phyloP scores from a whole-genome alignment of 2,329 filamentous ascomycete species.

The Ophiostoma fasciatum region DNA sequence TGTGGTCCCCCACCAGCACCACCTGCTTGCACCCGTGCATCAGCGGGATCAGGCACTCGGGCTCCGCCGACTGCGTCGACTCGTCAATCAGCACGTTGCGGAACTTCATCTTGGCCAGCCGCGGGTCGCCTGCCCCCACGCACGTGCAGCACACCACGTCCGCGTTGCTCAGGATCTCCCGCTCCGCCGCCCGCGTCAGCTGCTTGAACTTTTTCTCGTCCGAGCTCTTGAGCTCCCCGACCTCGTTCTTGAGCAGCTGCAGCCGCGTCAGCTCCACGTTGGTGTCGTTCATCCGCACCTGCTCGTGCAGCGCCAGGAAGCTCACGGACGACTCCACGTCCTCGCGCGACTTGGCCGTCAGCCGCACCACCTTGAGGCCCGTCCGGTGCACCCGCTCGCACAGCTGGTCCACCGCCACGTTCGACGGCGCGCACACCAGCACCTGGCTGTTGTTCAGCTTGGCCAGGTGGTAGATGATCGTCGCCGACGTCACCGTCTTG shows the following conservation, averaged over 20 bases:
- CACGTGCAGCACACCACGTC: conserved; percentile 99
- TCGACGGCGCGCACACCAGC: conserved; percentile 90
- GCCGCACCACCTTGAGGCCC: conserved; percentile 86
- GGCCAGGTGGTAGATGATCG: conserved; percentile 93
- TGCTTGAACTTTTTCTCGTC: conserved; percentile 99
- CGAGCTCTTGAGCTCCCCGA: conserved; percentile 82
- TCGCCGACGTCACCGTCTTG: conserved; percentile 97
- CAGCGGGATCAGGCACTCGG: conserved; percentile 96
- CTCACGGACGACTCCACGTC: conserved; percentile 98
- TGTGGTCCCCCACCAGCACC: conserved; percentile 95
- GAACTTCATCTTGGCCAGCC: conserved; percentile 94
- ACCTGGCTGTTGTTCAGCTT: conserved; percentile 94
- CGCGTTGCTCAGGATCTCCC: conserved; percentile 86
- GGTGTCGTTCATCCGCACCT: conserved; percentile 93
- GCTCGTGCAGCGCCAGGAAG: conserved; percentile 88
- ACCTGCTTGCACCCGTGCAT: conserved; percentile 97
- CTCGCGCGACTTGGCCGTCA: conserved; percentile 97
- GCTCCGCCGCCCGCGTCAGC: conserved; percentile 81
- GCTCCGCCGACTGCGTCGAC: conserved; percentile 94
- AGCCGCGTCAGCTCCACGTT: conserved; percentile 89
- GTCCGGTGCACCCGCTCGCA: conserved; percentile 94
- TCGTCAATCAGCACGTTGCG: conserved; percentile 96
- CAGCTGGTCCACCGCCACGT: conserved; percentile 95
- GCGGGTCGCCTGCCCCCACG: conserved; percentile 89
- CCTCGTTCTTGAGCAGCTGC: conserved; percentile 79